Base-by-base conservation (phyloP, 345 rosid species). In the Excoecaria agallocha region DNA sequence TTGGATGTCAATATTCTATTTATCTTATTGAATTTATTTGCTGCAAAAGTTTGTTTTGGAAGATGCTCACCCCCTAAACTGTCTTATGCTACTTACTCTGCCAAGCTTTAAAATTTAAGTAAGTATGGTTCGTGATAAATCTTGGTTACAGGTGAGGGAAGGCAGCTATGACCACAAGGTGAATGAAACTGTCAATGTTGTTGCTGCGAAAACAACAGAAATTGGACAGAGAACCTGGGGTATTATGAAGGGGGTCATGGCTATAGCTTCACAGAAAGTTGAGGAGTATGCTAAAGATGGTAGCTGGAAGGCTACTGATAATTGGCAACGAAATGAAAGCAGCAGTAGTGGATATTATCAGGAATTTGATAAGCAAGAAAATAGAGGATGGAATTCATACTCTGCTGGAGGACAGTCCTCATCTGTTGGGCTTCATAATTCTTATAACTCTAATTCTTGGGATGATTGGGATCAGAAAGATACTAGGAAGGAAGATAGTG, bases 141-240 rank as follows among this genome's bases (percentile, higher is more conserved):
- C 50, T 69, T 69, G 67, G 63, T 75, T 80, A 67, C 86, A 93
- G 98, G 96, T 95, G 55, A 93, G 79, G 82, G 99, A 93, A 73
- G 96, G 98, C 73, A 96, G 97, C 43, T 91, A 90, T 83, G 99
- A 95, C 82, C 70, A 87, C 78, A 93, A 85, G 68, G 93, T 95
- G 37, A 95, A 91, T 69, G 97, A 95, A 84, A 95, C 98, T 17
- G 97, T 95, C 67, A 91, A 82, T 75, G 97, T 91, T 65, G 97
- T 95, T 58, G 86, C 96, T 39, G 77, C 84, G 69, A 95, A 91
- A 90, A 93, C 99, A 57, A 74, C 92, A 12, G 97, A 93, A 85
- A 90, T 95, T 71, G 98, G 99, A 67, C 90, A 93, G 38, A 93
- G 79, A 84, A 95, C 99, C 22, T 95, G 99, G 98, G 99, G 99